These are phyloP conservation scores for Vanderwaltozyma tropicalis DNA, from an alignment of 805 yeast genomes.

Conservation along the genomic window DNA sequence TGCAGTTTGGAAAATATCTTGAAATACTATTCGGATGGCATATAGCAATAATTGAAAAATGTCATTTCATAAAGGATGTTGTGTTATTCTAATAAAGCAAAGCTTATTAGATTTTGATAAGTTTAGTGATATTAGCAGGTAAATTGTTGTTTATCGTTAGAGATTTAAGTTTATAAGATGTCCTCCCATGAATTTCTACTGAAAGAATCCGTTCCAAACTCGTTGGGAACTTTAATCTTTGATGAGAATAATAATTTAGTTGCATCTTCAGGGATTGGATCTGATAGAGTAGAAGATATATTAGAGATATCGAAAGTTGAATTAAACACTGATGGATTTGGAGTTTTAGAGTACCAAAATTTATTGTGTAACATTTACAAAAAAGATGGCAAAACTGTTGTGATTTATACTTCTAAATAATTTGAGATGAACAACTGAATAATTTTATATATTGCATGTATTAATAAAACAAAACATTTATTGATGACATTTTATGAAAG, in stretches of 20 bases:
- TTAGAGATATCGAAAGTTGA: slow-evolving; percentile 14
- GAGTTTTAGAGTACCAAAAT: slow-evolving; percentile 12
- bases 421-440: no score
- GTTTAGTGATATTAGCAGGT: no score
- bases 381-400: slow-evolving; percentile 20
- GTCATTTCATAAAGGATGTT: no score
- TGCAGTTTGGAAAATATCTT: no score
- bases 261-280: slow-evolving; percentile 24
- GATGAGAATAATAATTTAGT: slow-evolving; percentile 25
- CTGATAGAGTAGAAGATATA: slow-evolving; percentile 19
- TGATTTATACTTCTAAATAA: slow-evolving; percentile 10
- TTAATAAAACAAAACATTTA: slow-evolving; percentile 1
- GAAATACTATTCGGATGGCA: no score
- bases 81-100: no score
- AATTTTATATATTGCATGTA: no score
- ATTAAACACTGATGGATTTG: slow-evolving; percentile 22
- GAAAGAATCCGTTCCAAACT: slow-evolving; percentile 8
- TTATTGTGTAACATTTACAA: slow-evolving; percentile 18
- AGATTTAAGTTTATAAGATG: not conserved
- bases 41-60: no score
- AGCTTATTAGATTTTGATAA: no score
- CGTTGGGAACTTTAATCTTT: slow-evolving; percentile 24
- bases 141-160: no score
- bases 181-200: not conserved
- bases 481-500: no score